Evolutionary conservation across 2,329 filamentous ascomycete genomes (phyloP), one percentile per base, ranked within the genome.

Genomic region (Clarireedia hainanense): DNA sequence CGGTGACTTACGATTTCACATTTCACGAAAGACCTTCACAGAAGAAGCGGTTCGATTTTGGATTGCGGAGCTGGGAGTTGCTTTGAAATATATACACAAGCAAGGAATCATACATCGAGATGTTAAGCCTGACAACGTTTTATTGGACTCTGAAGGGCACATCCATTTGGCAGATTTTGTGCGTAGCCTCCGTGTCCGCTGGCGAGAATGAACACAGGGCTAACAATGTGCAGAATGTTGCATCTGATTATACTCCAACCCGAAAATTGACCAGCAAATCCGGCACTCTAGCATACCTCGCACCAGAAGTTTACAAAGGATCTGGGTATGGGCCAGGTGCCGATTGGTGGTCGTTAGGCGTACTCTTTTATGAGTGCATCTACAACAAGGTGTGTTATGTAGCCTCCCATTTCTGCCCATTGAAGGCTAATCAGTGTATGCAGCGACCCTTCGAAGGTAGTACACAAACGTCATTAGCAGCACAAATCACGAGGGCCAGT

Each of bases 351-450:
- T 97, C 94, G 5, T 74, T 99, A 23, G 94, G 94, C 49, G 94
- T 99, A 47, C 80, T 95, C n/a, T 97, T 97, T 71, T 99, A 96
- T 72, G 94, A 99, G 72, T 97, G 94, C 79, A 96, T 99, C 62
- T 99, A 97, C 75, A 96, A 95, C 75, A 97, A 95, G 85, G 90
- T 91, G 73, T 52, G 78, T 69, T 52, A 46, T 17, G 12, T 34
- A 24, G 23, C 52, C 47, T 37, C 49, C 47, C 12, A 17, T 1
- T n/a, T 26, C 45, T 43, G 42, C 23, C 17, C 17, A 46, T 46
- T 10, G 36, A 43, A 12, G 40, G 5, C 36, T 55, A 42, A 55
- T 60, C 17, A 61, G 39, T 20, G 27, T 47, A 34, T 58, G 5
- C 57, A 95, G 89, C 83, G 94, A 65, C 94, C 94, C 23, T 99